Evolutionary conservation across 169 alveolate species (phyloP).

Genomic region (Sarcocystis neurona): DNA sequence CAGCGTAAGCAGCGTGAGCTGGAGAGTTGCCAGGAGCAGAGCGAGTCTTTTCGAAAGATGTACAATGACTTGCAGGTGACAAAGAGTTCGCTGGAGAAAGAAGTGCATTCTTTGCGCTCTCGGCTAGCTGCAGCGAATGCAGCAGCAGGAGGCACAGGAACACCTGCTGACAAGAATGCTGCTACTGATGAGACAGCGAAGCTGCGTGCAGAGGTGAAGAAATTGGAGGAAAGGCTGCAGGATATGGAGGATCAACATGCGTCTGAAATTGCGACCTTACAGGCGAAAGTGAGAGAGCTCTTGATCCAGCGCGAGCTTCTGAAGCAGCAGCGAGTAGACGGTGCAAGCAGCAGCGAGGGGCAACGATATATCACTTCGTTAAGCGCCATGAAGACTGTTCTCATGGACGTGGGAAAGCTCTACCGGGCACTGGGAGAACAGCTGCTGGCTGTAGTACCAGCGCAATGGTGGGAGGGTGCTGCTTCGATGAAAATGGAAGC

Average conservation of each 20-base stretch:
- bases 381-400: neutral
- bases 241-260: too few relatives aligned
- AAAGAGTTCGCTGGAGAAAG: neutral
- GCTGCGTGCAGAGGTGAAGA: too few relatives aligned
- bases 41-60: slow-evolving; percentile 10
- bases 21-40: slow-evolving; percentile 3
- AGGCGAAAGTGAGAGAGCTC: too few relatives aligned
- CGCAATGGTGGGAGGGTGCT: neutral
- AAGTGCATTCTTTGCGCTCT: neutral
- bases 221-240: too few relatives aligned
- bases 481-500: neutral
- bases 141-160: too few relatives aligned
- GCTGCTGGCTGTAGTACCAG: neutral
- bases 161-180: too few relatives aligned
- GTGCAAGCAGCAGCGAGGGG: too few relatives aligned
- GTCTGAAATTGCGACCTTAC: too few relatives aligned
- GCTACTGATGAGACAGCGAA: too few relatives aligned
- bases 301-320: too few relatives aligned
- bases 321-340: too few relatives aligned
- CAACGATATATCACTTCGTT: neutral
- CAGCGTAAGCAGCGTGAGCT: slow-evolving; percentile 27
- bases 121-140: too few relatives aligned
- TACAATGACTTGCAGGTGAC: slow-evolving; percentile 1
- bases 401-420: neutral
- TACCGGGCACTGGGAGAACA: slow-evolving; percentile 13